Evolutionary conservation across 371 early-diverging fungal genomes (phyloP), one percentile per base, ranked within the genome.

Genomic region (Thermomucor indicae-seudaticae): DNA sequence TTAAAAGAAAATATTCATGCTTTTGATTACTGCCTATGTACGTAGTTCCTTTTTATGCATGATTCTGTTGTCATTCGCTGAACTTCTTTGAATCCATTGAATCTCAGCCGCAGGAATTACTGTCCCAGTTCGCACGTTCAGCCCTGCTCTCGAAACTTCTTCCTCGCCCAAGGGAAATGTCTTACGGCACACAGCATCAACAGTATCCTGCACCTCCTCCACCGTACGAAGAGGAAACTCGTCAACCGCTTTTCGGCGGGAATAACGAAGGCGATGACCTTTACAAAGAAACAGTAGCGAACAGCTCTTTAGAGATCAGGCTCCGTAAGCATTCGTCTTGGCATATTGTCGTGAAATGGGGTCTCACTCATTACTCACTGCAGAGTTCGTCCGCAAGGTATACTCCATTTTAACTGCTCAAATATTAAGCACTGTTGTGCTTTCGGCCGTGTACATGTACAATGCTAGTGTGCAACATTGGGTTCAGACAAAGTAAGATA

Each of bases 301-400:
- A 83, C 47, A 78, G 75, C 25, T 78, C 79, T 34, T 51, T 73
- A 10, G 73, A 69, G 51, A 74, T 86, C 53, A 72, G 84, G 43
- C 61, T 75, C 53, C 70, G 80, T 76, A 67, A 58, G 61, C 19
- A 6, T 38, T 24, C 38, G 8, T 11, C 32, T 44, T 25, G 40
- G 22, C 23, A 47, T 12, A 12, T 37, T 25, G 20, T 25, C 27
- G 38, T 17, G 11, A 4, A 47, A 45, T 28, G 17, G 8, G 11
- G 22, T 47, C 27, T 25, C 19, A 20, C 22, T 10, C 16, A n/a
- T 46, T 28, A 11, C 35, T 35, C 34, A 3, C 12, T 19, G 2
- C 64, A 72, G 85, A 78, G 39, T 91, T 91, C 67, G 70, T 90
- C 19, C 71, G 89, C 61, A 91, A 91, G 61, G 90, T 91, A 3